Conservation (phyloP, 2,329 filamentous ascomycete species). For the Apiospora arundinis region DNA sequence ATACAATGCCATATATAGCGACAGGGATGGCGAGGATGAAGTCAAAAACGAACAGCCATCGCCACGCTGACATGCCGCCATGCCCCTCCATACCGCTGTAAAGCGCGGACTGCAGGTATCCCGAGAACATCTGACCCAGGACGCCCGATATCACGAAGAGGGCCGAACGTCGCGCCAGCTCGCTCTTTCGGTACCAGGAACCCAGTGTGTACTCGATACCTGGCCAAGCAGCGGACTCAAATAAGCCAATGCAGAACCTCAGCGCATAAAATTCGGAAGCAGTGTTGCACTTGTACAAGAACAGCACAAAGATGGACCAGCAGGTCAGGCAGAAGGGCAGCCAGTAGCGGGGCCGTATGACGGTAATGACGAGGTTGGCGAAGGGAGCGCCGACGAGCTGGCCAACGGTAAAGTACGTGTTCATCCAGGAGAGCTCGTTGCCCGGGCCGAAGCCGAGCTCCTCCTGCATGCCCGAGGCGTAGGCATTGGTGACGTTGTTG, state of each 20-base stretch:
- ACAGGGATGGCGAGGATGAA: slow-evolving; percentile 33
- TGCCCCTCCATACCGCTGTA: slow-evolving; percentile 47
- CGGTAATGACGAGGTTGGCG: slow-evolving; percentile 51
- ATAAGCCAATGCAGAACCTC: slow-evolving; percentile 60
- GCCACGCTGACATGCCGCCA: slow-evolving; percentile 48
- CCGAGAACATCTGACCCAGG: slow-evolving; percentile 49
- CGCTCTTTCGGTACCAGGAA: slow-evolving; percentile 64
- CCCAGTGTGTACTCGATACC: slow-evolving; percentile 61
- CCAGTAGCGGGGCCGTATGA: slow-evolving; percentile 50
- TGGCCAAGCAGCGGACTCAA: slow-evolving; percentile 62
- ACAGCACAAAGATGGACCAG: slow-evolving; percentile 49
- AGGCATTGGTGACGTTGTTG: slow-evolving; percentile 55
- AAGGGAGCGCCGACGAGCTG: slow-evolving; percentile 52
- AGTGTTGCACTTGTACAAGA: slow-evolving; percentile 47
- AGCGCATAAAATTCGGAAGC: slow-evolving; percentile 52
- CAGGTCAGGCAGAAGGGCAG: slow-evolving; percentile 44
- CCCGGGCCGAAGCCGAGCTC: slow-evolving; percentile 50
- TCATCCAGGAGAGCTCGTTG: slow-evolving; percentile 52
- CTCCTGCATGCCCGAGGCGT: slow-evolving; percentile 54
- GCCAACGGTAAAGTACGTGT: slow-evolving; percentile 54
- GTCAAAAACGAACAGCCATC: slow-evolving; percentile 55
- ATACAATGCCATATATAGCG: slow-evolving; percentile 27
- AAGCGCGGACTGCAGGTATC: slow-evolving; percentile 50
- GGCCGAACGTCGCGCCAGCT: slow-evolving; percentile 62
- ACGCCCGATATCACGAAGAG: slow-evolving; percentile 45